Evolutionary conservation across 2,329 filamentous ascomycete species (phyloP).

Genomic region (Pleomassaria siparia): DNA sequence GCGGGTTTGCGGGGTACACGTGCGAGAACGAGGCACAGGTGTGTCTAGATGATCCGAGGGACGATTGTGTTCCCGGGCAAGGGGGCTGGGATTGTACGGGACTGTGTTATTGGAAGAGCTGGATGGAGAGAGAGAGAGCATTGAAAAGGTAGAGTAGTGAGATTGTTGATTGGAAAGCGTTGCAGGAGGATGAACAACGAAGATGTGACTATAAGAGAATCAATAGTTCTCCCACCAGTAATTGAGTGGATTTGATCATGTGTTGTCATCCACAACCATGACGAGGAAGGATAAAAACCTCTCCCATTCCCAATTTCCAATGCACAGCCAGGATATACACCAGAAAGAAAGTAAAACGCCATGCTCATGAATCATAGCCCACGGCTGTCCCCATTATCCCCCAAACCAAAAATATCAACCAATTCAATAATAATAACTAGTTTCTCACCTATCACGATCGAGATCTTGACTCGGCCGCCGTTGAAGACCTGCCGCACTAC

Average conservation of each 20-base stretch:
- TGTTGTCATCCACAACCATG: background rate
- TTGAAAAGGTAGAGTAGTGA: background rate
- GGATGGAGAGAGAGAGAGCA: background rate
- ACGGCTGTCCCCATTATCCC: background rate
- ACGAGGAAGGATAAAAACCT: background rate
- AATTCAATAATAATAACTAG: constrained; percentile 15
- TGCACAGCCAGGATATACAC: constrained; percentile 6
- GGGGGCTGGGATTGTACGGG: constrained; percentile 49
- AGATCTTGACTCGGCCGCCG: constrained; percentile 31
- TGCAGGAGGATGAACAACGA: too few species aligned
- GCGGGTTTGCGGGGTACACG: constrained; percentile 42
- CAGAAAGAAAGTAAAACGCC: constrained; percentile 9
- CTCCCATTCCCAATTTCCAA: background rate
- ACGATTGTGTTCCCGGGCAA: constrained; percentile 43
- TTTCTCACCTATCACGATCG: constrained; percentile 30
- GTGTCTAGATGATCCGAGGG: constrained; percentile 48
- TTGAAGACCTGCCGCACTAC: constrained; percentile 31
- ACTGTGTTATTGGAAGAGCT: constrained; percentile 37
- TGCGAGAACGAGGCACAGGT: constrained; percentile 36
- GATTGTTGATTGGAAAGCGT: too few species aligned
- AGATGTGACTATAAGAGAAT: background rate
- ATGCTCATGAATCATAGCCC: constrained; percentile 3
- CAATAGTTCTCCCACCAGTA: background rate
- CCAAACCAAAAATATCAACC: constrained; percentile 6
- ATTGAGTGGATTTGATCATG: constrained; percentile 6